These are phyloP conservation scores for Aspergillus quadricinctus DNA, from an alignment of 2,329 filamentous ascomycete genomes.

Conservation along the genomic window DNA sequence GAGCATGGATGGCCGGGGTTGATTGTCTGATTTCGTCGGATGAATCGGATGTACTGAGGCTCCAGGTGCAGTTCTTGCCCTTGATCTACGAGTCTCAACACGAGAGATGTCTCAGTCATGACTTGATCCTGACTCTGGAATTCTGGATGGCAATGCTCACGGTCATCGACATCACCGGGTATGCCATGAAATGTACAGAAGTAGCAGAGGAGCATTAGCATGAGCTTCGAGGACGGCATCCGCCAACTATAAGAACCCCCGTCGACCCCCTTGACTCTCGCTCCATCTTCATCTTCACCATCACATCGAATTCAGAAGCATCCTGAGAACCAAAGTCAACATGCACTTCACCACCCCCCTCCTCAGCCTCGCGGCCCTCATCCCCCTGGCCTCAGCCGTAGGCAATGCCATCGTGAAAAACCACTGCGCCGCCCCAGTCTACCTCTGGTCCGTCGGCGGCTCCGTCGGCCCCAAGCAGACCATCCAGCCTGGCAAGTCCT, in stretches of 20 bases:
- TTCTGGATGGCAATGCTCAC: not conserved
- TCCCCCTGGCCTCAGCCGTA: slow-evolving; percentile 29
- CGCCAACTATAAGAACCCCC: not conserved
- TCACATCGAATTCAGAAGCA: not conserved
- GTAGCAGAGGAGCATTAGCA: not conserved
- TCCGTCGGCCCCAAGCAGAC: slow-evolving; percentile 26
- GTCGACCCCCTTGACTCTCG: not conserved
- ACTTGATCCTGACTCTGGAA: not conserved
- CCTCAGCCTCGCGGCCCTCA: slow-evolving; percentile 28
- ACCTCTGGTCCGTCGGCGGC: slow-evolving; percentile 37
- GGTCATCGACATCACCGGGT: not conserved
- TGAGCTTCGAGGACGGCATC: not conserved
- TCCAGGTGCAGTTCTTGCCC: not conserved
- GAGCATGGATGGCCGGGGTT: not conserved
- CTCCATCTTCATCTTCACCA: not conserved
- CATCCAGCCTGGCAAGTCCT: slow-evolving; percentile 28
- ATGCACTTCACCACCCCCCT: slow-evolving; percentile 33
- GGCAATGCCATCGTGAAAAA: slow-evolving; percentile 39
- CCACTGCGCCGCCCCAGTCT: slow-evolving; percentile 34
- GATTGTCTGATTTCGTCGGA: not conserved
- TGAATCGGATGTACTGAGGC: not conserved
- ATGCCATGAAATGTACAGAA: not conserved
- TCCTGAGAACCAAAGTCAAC: slow-evolving; percentile 5
- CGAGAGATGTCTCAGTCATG: slow-evolving; percentile 1
- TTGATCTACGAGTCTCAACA: not conserved